Percentiles rank a stretch among this genome's conserved stretches.
These are phyloP conservation scores for Isatis tinctoria DNA, from an alignment of 345 rosid genomes.

Conservation along the genomic window DNA sequence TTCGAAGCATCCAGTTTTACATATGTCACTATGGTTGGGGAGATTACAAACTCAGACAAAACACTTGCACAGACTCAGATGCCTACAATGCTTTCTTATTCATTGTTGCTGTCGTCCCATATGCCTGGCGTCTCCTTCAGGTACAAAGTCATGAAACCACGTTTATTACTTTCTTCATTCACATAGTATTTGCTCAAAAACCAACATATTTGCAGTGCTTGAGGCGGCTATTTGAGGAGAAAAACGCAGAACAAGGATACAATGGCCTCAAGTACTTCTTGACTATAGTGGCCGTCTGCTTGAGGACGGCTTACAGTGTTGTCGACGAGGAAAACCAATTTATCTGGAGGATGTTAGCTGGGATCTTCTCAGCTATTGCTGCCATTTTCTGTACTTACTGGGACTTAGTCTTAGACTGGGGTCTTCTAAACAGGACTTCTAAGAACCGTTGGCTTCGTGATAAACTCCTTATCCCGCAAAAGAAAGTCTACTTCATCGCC, in stretches of 20 bases:
- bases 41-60: constrained; percentile 38
- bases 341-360: constrained; percentile 43
- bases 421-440: constrained; percentile 53
- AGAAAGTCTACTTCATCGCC: constrained; percentile 47
- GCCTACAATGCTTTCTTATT: constrained; percentile 43
- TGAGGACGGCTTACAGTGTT: constrained; percentile 50
- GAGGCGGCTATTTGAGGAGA: constrained; percentile 61
- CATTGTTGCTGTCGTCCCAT: constrained; percentile 60
- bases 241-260: constrained; percentile 46
- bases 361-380: constrained; percentile 48
- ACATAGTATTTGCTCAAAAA: not conserved
- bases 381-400: constrained; percentile 56
- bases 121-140: constrained; percentile 55
- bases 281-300: constrained; percentile 54
- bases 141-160: constrained; percentile 16
- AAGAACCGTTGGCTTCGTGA: constrained; percentile 68
- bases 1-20: constrained; percentile 68
- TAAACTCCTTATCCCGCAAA: constrained; percentile 59
- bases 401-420: constrained; percentile 77
- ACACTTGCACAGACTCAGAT: constrained; percentile 33
- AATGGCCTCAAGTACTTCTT: constrained; percentile 60
- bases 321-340: constrained; percentile 16
- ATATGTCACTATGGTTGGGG: constrained; percentile 75
- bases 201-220: constrained; percentile 41
- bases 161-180: not conserved